Evolutionary conservation across 345 rosid genomes (phyloP).

Genomic region (Populus pruinosa): DNA sequence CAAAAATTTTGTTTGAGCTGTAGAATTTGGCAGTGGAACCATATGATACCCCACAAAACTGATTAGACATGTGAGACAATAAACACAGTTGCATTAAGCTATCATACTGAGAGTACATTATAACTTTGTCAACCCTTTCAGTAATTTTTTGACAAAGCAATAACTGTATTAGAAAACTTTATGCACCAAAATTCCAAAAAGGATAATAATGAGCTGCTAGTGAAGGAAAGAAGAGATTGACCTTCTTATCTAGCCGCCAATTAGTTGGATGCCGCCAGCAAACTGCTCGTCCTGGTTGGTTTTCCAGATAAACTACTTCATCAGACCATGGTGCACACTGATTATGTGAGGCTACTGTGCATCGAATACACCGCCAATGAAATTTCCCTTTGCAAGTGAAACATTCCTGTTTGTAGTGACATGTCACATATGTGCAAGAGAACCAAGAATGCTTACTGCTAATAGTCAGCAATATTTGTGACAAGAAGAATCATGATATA

Average conservation of each 20-base stretch:
- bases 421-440: background rate
- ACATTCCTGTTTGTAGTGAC: slow-evolving; percentile 51
- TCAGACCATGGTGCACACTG: slow-evolving; percentile 82
- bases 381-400: slow-evolving; percentile 65
- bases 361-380: slow-evolving; percentile 66
- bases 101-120: background rate
- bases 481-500: background rate
- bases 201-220: slow-evolving; percentile 6
- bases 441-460: background rate
- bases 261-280: slow-evolving; percentile 91
- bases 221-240: slow-evolving; percentile 57
- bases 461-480: background rate
- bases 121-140: background rate
- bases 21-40: background rate
- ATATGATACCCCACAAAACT: background rate
- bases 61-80: background rate
- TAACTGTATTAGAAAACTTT: background rate
- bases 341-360: slow-evolving; percentile 68
- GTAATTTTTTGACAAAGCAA: background rate
- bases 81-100: background rate
- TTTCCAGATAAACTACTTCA: slow-evolving; percentile 50
- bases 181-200: background rate
- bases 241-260: slow-evolving; percentile 71
- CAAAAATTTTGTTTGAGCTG: background rate
- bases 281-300: slow-evolving; percentile 58